phyloP scores from a whole-genome alignment of 306 rosid genomes.

The Prunus dulcis region DNA sequence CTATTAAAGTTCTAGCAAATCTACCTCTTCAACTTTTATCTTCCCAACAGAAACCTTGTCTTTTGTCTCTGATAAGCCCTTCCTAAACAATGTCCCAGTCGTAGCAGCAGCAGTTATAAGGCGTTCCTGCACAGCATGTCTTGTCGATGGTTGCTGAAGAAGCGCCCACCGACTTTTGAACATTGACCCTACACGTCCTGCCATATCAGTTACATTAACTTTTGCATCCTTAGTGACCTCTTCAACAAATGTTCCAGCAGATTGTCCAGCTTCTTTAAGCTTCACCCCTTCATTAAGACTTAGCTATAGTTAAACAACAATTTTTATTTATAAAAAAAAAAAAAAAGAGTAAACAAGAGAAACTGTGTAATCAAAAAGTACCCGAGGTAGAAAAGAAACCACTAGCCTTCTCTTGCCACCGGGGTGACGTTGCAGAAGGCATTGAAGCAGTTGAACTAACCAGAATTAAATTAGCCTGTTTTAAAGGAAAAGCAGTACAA shows the following conservation, averaged over 20 bases:
- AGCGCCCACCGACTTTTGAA: constrained; percentile 85
- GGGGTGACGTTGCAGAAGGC: constrained; percentile 69
- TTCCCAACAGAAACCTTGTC: constrained; percentile 85
- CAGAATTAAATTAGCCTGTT: constrained; percentile 45
- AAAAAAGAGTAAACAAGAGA: constrained; percentile 5
- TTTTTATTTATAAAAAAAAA: background rate
- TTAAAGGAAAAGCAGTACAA: background rate
- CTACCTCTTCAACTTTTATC: constrained; percentile 94
- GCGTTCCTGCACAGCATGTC: constrained; percentile 87
- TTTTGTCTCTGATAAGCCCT: constrained; percentile 72
- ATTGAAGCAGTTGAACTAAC: constrained; percentile 44
- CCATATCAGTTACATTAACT: constrained; percentile 72
- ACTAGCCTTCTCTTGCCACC: constrained; percentile 87
- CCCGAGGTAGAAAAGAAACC: constrained; percentile 94
- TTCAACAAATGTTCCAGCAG: constrained; percentile 89
- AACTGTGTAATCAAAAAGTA: constrained; percentile 17
- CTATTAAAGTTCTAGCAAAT: constrained; percentile 1
- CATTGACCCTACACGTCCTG: constrained; percentile 68
- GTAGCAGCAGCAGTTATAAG: constrained; percentile 87
- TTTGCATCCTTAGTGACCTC: constrained; percentile 90
- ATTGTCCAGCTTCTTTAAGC: constrained; percentile 82
- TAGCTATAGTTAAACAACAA: constrained; percentile 5
- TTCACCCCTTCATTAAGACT: constrained; percentile 61
- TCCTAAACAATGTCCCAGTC: constrained; percentile 75
- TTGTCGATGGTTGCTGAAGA: constrained; percentile 86